Evolutionary conservation across 805 yeast species (phyloP).

Genomic region (Kodamaea sagamina): DNA sequence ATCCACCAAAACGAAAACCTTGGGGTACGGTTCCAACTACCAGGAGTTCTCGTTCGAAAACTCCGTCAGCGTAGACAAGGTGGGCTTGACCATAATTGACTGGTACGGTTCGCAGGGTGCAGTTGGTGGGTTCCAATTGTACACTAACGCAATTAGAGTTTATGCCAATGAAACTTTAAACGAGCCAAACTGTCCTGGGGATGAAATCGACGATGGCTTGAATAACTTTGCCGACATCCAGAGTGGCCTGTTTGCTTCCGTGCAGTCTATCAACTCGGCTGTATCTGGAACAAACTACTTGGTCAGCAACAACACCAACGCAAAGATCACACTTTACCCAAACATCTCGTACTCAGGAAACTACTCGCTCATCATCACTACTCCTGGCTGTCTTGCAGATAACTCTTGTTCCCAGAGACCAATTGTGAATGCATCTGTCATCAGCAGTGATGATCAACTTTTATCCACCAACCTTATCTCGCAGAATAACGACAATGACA

Average conservation of each 20-base stretch:
- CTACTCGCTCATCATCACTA: constrained; percentile 69
- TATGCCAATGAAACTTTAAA: constrained; percentile 79
- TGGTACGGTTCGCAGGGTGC: constrained; percentile 73
- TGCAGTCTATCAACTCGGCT: constrained; percentile 23
- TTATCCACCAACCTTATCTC: constrained; percentile 52
- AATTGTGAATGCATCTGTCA: constrained; percentile 72
- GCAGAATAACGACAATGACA: constrained; percentile 78
- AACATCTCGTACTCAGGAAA: constrained; percentile 72
- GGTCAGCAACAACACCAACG: constrained; percentile 28
- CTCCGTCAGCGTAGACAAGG: constrained; percentile 55
- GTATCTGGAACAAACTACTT: constrained; percentile 35
- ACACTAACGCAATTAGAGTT: constrained; percentile 56
- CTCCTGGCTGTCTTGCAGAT: constrained; percentile 84
- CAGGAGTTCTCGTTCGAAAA: constrained; percentile 86
- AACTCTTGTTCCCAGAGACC: constrained; percentile 71
- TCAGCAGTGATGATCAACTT: constrained; percentile 47
- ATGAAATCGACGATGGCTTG: constrained; percentile 21
- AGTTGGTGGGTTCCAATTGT: constrained; percentile 71
- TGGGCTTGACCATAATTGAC: constrained; percentile 63
- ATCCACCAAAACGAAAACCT: constrained; percentile 32
- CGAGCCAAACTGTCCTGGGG: constrained; percentile 56
- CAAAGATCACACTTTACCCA: constrained; percentile 56
- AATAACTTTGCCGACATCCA: constrained; percentile 28
- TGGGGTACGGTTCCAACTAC: constrained; percentile 51
- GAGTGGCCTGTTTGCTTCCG: constrained; percentile 34